These are phyloP conservation scores for Fusarium humuli DNA, from an alignment of 2,329 filamentous ascomycete genomes.

Conservation along the genomic window DNA sequence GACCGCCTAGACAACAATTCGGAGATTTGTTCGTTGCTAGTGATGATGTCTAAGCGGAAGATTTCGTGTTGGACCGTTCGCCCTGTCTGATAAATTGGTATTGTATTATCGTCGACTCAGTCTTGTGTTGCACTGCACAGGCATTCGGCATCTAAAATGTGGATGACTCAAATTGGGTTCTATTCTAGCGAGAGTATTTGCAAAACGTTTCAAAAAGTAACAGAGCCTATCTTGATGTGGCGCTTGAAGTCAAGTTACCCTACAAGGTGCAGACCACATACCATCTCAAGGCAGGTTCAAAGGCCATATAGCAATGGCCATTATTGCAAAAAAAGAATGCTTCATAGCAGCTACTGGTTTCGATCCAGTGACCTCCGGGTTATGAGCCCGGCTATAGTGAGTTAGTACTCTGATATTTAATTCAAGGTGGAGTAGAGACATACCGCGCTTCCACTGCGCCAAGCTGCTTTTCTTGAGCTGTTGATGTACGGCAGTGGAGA, in stretches of 20 bases:
- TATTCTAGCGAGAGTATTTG: too few relatives aligned
- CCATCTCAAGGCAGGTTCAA: background rate
- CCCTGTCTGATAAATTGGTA: background rate
- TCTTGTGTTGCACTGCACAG: constrained; percentile 9
- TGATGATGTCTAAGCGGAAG: background rate
- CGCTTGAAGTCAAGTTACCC: background rate
- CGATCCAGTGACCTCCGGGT: background rate
- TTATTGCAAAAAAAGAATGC: background rate
- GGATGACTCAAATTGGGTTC: background rate
- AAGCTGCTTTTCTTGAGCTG: background rate
- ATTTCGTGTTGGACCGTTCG: background rate
- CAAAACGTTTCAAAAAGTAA: background rate
- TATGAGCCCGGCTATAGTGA: background rate
- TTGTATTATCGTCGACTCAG: background rate
- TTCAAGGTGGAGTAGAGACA: background rate
- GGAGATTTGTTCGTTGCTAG: background rate
- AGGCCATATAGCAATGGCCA: background rate
- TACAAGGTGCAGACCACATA: background rate
- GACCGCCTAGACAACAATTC: constrained; percentile 9
- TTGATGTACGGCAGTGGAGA: background rate
- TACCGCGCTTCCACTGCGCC: background rate
- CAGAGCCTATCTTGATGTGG: too few relatives aligned
- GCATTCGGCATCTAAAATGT: background rate
- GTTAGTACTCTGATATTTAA: background rate
- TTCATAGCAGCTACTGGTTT: background rate